Evolutionary conservation across 495 filamentous ascomycete species (phyloP), one percentile per base, ranked within the genome.

Genomic region (Elasticomyces elasticus): DNA sequence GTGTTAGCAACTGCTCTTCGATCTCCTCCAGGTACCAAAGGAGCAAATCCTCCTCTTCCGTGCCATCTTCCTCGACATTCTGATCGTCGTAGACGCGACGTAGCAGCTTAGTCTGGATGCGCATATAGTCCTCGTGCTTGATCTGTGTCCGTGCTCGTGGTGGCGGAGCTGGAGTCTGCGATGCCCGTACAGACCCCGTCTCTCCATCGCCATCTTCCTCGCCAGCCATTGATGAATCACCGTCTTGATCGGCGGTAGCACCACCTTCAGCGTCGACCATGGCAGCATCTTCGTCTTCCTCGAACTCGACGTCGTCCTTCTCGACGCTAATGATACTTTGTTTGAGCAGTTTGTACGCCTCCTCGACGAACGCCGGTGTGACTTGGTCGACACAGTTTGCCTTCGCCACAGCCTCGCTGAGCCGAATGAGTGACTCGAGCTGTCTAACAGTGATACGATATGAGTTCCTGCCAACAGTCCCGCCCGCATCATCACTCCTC

Each of bases 381-480:
- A 99, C 82, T 58, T 96, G 89, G 64, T 91, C 89, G 27, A 96
- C 87, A 67, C 92, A 97, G 65, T 95, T 97, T 35, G 86, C 87
- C 68, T 96, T 96, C 44, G 92, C 94, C 51, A 99, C 94, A 5
- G 90, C 92, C 71, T 99, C 92, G 42, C 83, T 88, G 49, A 99
- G 69, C 33, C 92, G 87, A 51, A 99, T 95, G 73, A 99, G 77
- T 54, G 85, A 91, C 68, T 99, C 92, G 15, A 99, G 77, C 69
- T 99, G 92, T 61, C 92, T 77, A 35, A 97, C 94, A 0, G 92
- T 99, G 67, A 99, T 97, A 57, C 92, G 81, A 75, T 97, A 99
- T 42, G 82, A 87, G 64, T 95, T 96, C 51, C 88, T 74, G 28
- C 92, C 92, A 48, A 92, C 81, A 23, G 91, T 91, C 30, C 92